Base-by-base conservation (phyloP, 495 filamentous ascomycete genomes). In the Corynascus novoguineensis region DNA sequence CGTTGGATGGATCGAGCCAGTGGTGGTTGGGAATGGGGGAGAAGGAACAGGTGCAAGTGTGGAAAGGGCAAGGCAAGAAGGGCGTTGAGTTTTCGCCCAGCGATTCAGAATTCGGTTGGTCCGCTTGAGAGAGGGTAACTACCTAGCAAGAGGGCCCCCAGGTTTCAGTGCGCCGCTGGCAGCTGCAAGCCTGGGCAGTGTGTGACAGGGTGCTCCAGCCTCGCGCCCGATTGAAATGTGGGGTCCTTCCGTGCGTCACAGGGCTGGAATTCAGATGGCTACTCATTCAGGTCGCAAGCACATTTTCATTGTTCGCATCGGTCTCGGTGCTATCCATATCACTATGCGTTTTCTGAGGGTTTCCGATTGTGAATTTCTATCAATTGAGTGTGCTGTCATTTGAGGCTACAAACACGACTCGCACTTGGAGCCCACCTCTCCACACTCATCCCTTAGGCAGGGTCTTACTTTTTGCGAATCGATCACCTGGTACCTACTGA, bases 21-120 rank as follows among this genome's bases (percentile, higher is more conserved):
- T 60, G 59, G 55, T 61, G 38, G 29, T 29, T 38, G 37, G 59
- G 52, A 60, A 60, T 50, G 46, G 59, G n/a, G 59, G 58, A 56
- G 47, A 53, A 55, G 58, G 50, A 58, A 41, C 47, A 53, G 37
- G 41, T 59, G 42, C 19, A 17, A 55, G 35, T 55, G 44, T 48
- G 57, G 57, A 61, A 62, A 54, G 60, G n/a, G 60, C 49, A 34
- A 51, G 49, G 60, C 49, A 24, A 38, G 34, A 45, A 45, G 56
- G 59, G 53, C 37, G 58, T 66, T 66, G 50, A 60, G 63, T 64
- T 70, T 70, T 68, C 64, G 65, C 61, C 51, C n/a, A 15, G 38
- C 67, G 59, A 64, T 64, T 66, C 63, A 68, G 67, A 62, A 51
- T 52, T n/a, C n/a, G n/a, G n/a, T n/a, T 58, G 65, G 54, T 60